Conservation (phyloP, 1,284 basidiomycete species). For the Fomitiporia mediterranea region DNA sequence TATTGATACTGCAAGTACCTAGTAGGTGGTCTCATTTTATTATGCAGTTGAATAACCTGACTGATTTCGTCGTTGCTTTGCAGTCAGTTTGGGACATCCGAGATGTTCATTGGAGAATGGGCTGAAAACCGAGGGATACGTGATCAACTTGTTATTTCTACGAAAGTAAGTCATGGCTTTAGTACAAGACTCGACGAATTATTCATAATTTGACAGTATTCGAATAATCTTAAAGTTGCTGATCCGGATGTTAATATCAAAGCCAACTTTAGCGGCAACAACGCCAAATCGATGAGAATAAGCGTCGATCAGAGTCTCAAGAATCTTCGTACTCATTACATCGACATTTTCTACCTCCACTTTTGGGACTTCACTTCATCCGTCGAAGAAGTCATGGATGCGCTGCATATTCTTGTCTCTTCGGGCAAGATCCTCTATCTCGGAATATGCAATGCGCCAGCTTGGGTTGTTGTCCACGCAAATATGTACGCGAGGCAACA, state of each 20-base stretch:
- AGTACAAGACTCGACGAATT: no score
- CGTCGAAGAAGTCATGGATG: slow-evolving; percentile 48
- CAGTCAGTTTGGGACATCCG: slow-evolving; percentile 48
- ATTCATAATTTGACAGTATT: slow-evolving; percentile 31
- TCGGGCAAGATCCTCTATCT: slow-evolving; percentile 44
- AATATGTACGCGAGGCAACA: slow-evolving; percentile 42
- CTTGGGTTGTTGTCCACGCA: slow-evolving; percentile 40
- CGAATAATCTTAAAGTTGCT: slow-evolving; percentile 28
- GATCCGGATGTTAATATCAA: slow-evolving; percentile 25
- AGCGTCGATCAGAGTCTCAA: slow-evolving; percentile 36
- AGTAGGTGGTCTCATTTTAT: slow-evolving; percentile 30
- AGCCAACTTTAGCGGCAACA: slow-evolving; percentile 35
- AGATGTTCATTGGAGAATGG: slow-evolving; percentile 57
- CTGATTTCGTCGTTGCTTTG: background rate
- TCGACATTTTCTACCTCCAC: slow-evolving; percentile 41
- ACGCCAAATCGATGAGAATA: slow-evolving; percentile 30
- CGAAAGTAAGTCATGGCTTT: slow-evolving; percentile 44
- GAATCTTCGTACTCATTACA: slow-evolving; percentile 42
- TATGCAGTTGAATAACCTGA: background rate
- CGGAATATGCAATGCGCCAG: slow-evolving; percentile 40
- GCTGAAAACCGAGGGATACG: slow-evolving; percentile 43
- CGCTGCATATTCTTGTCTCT: slow-evolving; percentile 40
- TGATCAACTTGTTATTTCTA: slow-evolving; percentile 52
- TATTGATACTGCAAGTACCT: slow-evolving; percentile 50
- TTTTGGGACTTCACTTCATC: slow-evolving; percentile 42